phyloP scores from a whole-genome alignment of 129 eudicot genomes.

The Kitagawia praeruptora region DNA sequence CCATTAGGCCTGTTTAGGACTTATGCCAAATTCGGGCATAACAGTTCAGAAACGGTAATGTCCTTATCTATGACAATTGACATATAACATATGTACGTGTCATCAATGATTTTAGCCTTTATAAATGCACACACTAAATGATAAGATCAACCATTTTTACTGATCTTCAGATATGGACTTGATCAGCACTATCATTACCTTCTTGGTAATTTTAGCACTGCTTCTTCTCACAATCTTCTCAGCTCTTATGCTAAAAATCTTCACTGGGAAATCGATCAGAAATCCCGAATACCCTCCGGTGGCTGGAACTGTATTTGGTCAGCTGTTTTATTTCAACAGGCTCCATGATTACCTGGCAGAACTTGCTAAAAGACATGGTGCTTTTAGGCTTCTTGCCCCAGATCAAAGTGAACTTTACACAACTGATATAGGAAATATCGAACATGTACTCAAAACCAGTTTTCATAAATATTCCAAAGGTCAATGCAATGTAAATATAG shows the following conservation, averaged over 20 bases:
- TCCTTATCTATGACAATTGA: neutral
- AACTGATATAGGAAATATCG: neutral
- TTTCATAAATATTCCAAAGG: neutral
- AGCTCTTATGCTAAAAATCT: neutral
- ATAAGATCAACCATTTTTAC: neutral
- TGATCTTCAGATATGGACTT: neutral
- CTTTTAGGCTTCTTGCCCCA: conserved; percentile 1
- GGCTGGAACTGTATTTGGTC: neutral
- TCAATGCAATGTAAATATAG: neutral
- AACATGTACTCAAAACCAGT: neutral
- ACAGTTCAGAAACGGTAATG: neutral
- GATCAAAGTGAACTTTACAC: neutral
- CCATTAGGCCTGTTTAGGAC: too few species aligned
- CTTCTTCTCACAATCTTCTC: neutral
- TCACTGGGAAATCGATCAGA: neutral
- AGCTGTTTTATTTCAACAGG: neutral
- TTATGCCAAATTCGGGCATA: too few species aligned
- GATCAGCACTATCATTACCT: neutral
- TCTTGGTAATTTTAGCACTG: neutral
- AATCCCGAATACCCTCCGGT: neutral
- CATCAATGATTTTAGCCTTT: neutral
- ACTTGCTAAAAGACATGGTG: neutral
- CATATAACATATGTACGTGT: neutral
- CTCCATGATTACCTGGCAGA: conserved; percentile 3
- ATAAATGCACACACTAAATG: neutral